Conservation (phyloP, 148 eudicot genomes). For the Simmondsia chinensis region DNA sequence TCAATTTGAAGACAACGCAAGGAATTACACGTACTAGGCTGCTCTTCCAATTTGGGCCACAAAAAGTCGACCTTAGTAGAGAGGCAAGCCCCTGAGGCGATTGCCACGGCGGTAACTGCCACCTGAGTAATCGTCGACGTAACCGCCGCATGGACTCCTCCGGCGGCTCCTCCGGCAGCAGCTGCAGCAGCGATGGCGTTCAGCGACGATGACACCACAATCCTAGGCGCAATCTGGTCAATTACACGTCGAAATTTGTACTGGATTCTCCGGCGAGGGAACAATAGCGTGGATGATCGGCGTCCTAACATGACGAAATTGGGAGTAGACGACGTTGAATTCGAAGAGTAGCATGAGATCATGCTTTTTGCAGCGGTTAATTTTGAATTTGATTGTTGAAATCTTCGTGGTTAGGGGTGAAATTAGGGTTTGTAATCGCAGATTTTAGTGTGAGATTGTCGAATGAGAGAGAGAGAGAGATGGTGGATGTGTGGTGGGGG, state of each 20-base stretch:
- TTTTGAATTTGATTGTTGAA: no score
- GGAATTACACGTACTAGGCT: slow-evolving; percentile 37
- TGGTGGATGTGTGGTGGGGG: no score
- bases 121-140: slow-evolving; percentile 79
- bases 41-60: slow-evolving; percentile 76
- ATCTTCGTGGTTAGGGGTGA: no score
- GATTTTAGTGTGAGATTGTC: no score
- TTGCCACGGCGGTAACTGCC: slow-evolving; percentile 92
- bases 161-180: slow-evolving; percentile 24
- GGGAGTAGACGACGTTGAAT: neutral
- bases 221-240: slow-evolving; percentile 20
- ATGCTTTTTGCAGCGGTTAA: no score
- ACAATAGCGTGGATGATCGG: slow-evolving; percentile 6
- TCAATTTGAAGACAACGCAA: neutral
- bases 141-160: slow-evolving; percentile 60
- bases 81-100: slow-evolving; percentile 92
- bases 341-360: slow-evolving; percentile 5
- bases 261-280: slow-evolving; percentile 2
- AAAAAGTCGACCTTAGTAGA: slow-evolving; percentile 79
- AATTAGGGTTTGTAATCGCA: no score
- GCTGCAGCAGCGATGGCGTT: slow-evolving; percentile 57
- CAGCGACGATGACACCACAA: slow-evolving; percentile 38
- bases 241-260: slow-evolving; percentile 19
- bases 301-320: slow-evolving; percentile 12
- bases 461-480: no score